A percentile compares a stretch with the other conserved stretches of the same genome.
Conservation (phyloP, 2,329 filamentous ascomycete species). For the Lachnellula willkommii region DNA sequence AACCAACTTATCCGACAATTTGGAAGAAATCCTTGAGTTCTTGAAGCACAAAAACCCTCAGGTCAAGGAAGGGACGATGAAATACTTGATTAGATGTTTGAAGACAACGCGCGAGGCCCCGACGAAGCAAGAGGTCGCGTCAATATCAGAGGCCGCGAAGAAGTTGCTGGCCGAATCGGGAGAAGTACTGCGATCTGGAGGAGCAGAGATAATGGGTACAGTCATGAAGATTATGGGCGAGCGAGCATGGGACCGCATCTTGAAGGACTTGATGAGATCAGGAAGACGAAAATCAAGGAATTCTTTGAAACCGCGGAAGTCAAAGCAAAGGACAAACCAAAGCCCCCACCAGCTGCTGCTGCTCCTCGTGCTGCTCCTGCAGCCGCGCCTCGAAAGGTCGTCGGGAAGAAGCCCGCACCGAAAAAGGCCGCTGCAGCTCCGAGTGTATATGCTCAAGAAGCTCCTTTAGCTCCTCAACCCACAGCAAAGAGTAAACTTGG, state of each 20-base stretch:
- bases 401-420: slow-evolving; percentile 41
- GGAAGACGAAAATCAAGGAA: slow-evolving; percentile 93
- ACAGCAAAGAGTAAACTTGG: slow-evolving; percentile 54
- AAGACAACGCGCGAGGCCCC: slow-evolving; percentile 80
- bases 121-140: slow-evolving; percentile 73
- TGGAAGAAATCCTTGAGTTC: slow-evolving; percentile 85
- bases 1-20: slow-evolving; percentile 72
- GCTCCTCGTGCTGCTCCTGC: slow-evolving; percentile 45
- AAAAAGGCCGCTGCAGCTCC: slow-evolving; percentile 44
- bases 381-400: slow-evolving; percentile 42
- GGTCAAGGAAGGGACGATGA: slow-evolving; percentile 91
- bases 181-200: slow-evolving; percentile 78
- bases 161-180: slow-evolving; percentile 87
- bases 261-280: slow-evolving; percentile 89
- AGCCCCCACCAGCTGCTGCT: slow-evolving; percentile 58
- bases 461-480: slow-evolving; percentile 54
- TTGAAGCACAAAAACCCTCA: slow-evolving; percentile 94
- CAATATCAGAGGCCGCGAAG: slow-evolving; percentile 81
- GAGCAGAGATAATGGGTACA: slow-evolving; percentile 86
- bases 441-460: slow-evolving; percentile 43
- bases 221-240: slow-evolving; percentile 99
- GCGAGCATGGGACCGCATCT: slow-evolving; percentile 86
- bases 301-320: slow-evolving; percentile 78
- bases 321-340: slow-evolving; percentile 87
- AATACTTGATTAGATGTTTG: slow-evolving; percentile 85